These are phyloP conservation scores for Musa schizocarpa DNA, from an alignment of 176 grass and related monocot genomes.

Conservation along the genomic window DNA sequence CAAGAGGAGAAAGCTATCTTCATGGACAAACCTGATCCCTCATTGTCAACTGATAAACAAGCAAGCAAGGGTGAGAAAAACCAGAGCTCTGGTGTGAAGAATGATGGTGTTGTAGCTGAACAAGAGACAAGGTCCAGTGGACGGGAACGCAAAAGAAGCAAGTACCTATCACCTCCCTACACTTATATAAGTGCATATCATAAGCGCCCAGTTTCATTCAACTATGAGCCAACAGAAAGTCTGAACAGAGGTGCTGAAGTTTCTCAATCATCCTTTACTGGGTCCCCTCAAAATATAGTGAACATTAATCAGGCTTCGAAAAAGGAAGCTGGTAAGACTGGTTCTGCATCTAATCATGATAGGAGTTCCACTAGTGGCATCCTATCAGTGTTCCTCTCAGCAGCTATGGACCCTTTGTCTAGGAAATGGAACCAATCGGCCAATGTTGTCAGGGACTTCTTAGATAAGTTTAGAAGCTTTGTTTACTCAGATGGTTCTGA, in stretches of 20 bases:
- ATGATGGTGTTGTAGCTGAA: neutral
- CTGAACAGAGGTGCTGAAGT: constrained; percentile 6
- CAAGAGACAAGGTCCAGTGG: constrained; percentile 18
- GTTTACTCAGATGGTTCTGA: constrained; percentile 18
- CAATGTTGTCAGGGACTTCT: constrained; percentile 24
- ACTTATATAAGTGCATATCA: constrained; percentile 8
- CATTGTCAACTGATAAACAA: neutral
- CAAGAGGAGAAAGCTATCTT: neutral
- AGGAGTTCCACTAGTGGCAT: constrained; percentile 20
- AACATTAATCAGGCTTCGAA: neutral
- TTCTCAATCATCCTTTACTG: neutral
- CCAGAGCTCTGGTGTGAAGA: neutral
- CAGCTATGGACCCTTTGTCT: constrained; percentile 22
- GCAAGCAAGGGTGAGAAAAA: neutral
- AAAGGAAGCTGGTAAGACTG: constrained; percentile 16
- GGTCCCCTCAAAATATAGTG: neutral
- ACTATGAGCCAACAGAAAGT: neutral
- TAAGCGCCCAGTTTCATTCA: neutral
- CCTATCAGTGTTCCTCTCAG: constrained; percentile 16
- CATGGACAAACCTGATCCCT: neutral
- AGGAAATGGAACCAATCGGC: constrained; percentile 16
- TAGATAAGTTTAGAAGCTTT: constrained; percentile 38
- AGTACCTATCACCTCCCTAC: constrained; percentile 73
- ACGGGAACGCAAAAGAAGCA: constrained; percentile 74
- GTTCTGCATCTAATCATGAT: neutral